A percentile compares a stretch with the other conserved stretches of the same genome.
phyloP scores from a whole-genome alignment of 768 basidiomycete genomes.

The Mrakia hoshinonis region DNA sequence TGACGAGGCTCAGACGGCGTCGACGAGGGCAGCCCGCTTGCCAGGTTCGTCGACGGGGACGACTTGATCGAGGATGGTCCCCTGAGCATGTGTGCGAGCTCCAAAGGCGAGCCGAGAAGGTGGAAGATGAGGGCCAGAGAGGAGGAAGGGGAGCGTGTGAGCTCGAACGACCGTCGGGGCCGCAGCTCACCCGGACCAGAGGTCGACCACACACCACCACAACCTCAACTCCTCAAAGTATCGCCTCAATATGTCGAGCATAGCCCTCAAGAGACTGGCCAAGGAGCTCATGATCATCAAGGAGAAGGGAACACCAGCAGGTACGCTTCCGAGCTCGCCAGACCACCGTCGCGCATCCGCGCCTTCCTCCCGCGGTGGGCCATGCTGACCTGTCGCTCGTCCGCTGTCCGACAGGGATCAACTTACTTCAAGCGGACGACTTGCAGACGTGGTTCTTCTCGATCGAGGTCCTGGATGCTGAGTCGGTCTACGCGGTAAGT shows the following conservation, averaged over 20 bases:
- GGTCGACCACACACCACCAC: neutral
- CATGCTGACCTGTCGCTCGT: neutral
- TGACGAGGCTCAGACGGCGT: constrained; percentile 1
- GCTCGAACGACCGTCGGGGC: neutral
- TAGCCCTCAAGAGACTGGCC: neutral
- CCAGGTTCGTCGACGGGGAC: neutral
- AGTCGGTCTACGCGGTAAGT: constrained; percentile 63
- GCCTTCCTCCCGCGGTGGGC: neutral
- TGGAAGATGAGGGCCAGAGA: neutral
- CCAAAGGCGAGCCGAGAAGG: neutral
- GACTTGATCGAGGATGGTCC: neutral
- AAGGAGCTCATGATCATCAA: constrained; percentile 7
- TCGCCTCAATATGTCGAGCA: neutral
- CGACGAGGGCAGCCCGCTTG: neutral
- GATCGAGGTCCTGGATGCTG: constrained; percentile 75
- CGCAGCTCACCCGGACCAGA: neutral
- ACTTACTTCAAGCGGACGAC: constrained; percentile 63
- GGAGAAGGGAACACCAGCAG: constrained; percentile 8
- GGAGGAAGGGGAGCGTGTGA: neutral
- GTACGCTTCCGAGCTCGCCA: neutral
- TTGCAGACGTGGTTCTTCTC: constrained; percentile 68
- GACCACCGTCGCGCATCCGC: neutral
- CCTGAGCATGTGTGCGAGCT: neutral
- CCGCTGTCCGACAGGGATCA: constrained; percentile 51
- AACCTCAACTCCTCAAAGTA: neutral